Percentiles rank a stretch among this genome's conserved stretches.
Evolutionary conservation across 306 rosid genomes (phyloP).

Genomic region (Elaeagnus macrophylla): DNA sequence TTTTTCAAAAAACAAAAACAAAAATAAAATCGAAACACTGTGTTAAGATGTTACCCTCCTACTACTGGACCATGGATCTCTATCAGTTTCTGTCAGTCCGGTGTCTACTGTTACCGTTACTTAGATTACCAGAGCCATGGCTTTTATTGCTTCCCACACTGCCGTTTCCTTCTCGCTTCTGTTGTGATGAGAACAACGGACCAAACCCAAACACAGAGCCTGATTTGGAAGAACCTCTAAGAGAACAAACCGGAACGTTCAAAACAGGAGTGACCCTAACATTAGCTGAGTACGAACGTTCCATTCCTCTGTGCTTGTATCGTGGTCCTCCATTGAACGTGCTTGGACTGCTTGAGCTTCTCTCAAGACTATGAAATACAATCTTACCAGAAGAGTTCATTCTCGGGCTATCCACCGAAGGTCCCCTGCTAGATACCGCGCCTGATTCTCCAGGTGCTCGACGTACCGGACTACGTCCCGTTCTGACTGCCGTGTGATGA

Average conservation of each 20-base stretch:
- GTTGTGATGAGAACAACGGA: conserved; percentile 65
- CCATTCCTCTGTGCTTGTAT: conserved; percentile 80
- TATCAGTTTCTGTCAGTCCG: conserved; percentile 43
- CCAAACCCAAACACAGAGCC: conserved; percentile 83
- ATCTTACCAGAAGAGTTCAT: conserved; percentile 93
- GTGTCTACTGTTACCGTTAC: conserved; percentile 24
- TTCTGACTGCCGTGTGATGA: conserved; percentile 21
- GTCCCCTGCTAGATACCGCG: conserved; percentile 50
- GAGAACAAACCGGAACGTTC: conserved; percentile 83
- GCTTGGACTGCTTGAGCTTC: conserved; percentile 95
- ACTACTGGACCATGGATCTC: neutral
- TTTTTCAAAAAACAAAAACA: too few relatives aligned
- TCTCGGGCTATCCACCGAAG: conserved; percentile 82
- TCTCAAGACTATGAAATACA: conserved; percentile 79
- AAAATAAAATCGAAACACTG: neutral
- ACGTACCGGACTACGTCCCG: conserved; percentile 55
- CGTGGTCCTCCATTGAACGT: conserved; percentile 86
- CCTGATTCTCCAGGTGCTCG: conserved; percentile 17
- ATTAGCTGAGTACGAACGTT: conserved; percentile 81
- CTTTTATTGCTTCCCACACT: conserved; percentile 16
- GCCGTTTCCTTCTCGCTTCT: conserved; percentile 45
- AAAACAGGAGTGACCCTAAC: conserved; percentile 91
- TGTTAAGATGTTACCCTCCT: neutral
- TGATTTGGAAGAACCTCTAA: conserved; percentile 65
- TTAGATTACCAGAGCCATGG: neutral